These are phyloP conservation scores for Triticum monococcum DNA, from an alignment of 176 grass and related monocot genomes.

Conservation along the genomic window DNA sequence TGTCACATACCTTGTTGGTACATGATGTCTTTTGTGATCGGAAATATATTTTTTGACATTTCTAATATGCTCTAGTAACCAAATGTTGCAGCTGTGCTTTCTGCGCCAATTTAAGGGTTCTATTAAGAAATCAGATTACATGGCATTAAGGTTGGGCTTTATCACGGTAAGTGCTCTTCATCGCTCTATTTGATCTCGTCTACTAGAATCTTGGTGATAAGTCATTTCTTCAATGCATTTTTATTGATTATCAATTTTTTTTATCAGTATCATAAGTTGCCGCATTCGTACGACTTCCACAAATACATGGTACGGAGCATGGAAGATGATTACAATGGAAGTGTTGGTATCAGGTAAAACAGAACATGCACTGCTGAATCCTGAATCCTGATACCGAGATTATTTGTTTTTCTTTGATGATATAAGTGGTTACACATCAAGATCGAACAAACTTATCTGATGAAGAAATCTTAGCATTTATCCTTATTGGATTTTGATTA, in stretches of 20 bases:
- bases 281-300: slow-evolving; percentile 90
- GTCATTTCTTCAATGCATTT: slow-evolving; percentile 23
- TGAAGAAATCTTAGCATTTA: background rate
- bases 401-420: background rate
- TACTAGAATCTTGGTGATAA: background rate
- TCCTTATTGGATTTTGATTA: slow-evolving; percentile 5
- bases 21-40: background rate
- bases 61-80: slow-evolving; percentile 24
- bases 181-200: background rate
- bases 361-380: background rate
- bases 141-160: slow-evolving; percentile 87
- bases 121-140: slow-evolving; percentile 84
- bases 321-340: slow-evolving; percentile 94
- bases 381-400: background rate
- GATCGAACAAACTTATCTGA: background rate
- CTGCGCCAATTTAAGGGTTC: slow-evolving; percentile 90
- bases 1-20: background rate
- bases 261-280: slow-evolving; percentile 81
- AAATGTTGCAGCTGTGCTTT: slow-evolving; percentile 78
- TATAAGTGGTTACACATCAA: background rate
- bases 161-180: slow-evolving; percentile 65
- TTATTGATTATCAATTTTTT: slow-evolving; percentile 27
- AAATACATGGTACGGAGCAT: slow-evolving; percentile 99
- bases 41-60: background rate
- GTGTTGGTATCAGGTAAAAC: slow-evolving; percentile 87